Evolutionary conservation across 2,329 filamentous ascomycete genomes (phyloP).

Genomic region (Pyrenochaeta sp.): DNA sequence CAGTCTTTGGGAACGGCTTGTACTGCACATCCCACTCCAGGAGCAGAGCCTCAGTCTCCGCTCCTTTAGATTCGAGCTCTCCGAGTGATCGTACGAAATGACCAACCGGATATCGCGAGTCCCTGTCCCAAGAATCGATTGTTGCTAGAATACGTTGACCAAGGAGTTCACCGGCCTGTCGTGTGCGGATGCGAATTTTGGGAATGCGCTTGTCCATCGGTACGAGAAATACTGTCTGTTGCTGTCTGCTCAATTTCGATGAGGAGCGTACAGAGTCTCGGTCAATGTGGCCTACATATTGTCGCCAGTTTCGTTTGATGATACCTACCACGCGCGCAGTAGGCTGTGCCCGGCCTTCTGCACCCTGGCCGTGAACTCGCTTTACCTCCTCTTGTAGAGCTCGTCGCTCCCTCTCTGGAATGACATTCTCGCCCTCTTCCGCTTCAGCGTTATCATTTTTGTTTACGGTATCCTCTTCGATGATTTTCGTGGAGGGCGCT

Average conservation of each 20-base stretch:
- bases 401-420: slow-evolving; percentile 86
- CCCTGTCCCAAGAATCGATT: slow-evolving; percentile 94
- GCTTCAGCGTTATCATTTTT: slow-evolving; percentile 93
- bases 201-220: slow-evolving; percentile 99
- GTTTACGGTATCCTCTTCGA: slow-evolving; percentile 91
- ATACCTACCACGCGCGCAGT: slow-evolving; percentile 92
- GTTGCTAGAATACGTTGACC: slow-evolving; percentile 92
- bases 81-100: slow-evolving; percentile 94
- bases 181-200: slow-evolving; percentile 91
- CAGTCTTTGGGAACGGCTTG: slow-evolving; percentile 93
- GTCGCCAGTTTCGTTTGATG: slow-evolving; percentile 95
- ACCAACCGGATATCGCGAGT: slow-evolving; percentile 89
- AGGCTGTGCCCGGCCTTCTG: slow-evolving; percentile 82
- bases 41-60: slow-evolving; percentile 92
- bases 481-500: slow-evolving; percentile 90
- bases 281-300: slow-evolving; percentile 96
- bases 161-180: slow-evolving; percentile 86
- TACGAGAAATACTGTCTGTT: slow-evolving; percentile 92
- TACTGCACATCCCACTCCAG: slow-evolving; percentile 98
- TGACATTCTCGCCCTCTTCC: slow-evolving; percentile 75
- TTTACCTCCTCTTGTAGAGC: slow-evolving; percentile 92
- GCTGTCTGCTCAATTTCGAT: slow-evolving; percentile 78
- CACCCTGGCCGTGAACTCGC: slow-evolving; percentile 77
- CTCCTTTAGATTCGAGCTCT: slow-evolving; percentile 95
- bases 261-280: slow-evolving; percentile 80